phyloP scores from a whole-genome alignment of 495 filamentous ascomycete genomes.

The Hyaloscypha bicolor region DNA sequence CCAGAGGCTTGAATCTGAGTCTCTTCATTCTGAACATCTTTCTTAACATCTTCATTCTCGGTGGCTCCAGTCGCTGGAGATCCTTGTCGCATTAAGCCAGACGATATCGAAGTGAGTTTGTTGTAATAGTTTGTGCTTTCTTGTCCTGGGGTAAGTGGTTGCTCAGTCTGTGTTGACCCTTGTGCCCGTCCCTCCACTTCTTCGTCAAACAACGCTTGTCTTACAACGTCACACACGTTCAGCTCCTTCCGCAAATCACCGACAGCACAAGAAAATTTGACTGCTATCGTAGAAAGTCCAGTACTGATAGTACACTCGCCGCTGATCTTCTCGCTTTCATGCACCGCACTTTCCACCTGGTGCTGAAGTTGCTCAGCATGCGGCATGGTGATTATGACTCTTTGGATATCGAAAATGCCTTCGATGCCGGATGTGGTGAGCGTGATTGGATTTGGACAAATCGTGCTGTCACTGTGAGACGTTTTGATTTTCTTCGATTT shows the following conservation, averaged over 20 bases:
- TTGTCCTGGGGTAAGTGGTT: neutral
- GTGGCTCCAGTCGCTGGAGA: neutral
- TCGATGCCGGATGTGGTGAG: conserved; percentile 43
- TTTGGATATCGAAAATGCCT: conserved; percentile 44
- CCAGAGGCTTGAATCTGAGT: conserved; percentile 5
- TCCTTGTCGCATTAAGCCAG: conserved; percentile 9
- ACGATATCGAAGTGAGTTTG: conserved; percentile 12
- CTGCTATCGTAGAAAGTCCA: conserved; percentile 37
- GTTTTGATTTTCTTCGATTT: conserved; percentile 7
- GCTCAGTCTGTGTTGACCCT: conserved; percentile 8
- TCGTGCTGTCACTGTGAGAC: conserved; percentile 32
- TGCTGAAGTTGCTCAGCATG: conserved; percentile 36
- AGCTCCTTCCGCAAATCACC: conserved; percentile 40
- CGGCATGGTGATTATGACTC: conserved; percentile 42
- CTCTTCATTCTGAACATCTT: neutral
- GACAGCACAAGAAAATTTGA: conserved; percentile 41
- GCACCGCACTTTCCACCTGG: conserved; percentile 36
- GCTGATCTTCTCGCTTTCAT: conserved; percentile 36
- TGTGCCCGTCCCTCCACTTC: conserved; percentile 15
- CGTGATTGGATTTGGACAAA: conserved; percentile 44
- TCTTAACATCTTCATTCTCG: conserved; percentile 12
- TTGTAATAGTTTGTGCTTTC: conserved; percentile 9
- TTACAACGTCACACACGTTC: conserved; percentile 39
- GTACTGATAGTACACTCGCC: conserved; percentile 43
- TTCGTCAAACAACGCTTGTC: conserved; percentile 32